Percentiles rank a stretch among this genome's conserved stretches.
These are phyloP conservation scores for Pisolithus microcarpus DNA, from an alignment of 768 basidiomycete genomes.

Conservation along the genomic window DNA sequence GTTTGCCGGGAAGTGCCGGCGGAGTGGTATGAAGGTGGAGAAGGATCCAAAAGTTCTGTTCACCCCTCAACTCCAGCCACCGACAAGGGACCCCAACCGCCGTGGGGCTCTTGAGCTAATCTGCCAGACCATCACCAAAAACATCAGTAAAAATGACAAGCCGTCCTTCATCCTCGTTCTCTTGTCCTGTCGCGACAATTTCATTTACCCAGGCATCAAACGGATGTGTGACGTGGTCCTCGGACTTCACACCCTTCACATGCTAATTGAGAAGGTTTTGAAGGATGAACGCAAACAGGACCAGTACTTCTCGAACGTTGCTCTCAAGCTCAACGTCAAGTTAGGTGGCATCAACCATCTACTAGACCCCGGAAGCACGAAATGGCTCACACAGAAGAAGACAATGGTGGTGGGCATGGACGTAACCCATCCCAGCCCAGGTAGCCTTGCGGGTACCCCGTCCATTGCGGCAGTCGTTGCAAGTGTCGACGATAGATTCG, in stretches of 20 bases:
- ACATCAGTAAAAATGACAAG: constrained; percentile 23
- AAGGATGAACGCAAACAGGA: constrained; percentile 51
- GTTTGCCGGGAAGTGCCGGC: constrained; percentile 49
- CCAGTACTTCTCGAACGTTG: constrained; percentile 78
- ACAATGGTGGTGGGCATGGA: constrained; percentile 87
- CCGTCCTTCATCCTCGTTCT: constrained; percentile 68
- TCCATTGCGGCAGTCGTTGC: constrained; percentile 82
- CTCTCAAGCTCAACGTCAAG: constrained; percentile 77
- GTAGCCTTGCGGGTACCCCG: constrained; percentile 62
- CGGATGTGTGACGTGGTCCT: constrained; percentile 64
- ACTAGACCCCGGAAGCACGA: constrained; percentile 49
- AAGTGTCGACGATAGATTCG: constrained; percentile 60
- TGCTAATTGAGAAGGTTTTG: constrained; percentile 58
- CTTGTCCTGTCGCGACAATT: constrained; percentile 60
- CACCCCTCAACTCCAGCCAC: constrained; percentile 14
- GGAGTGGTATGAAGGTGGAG: constrained; percentile 49
- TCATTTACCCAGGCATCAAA: constrained; percentile 78
- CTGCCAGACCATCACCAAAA: constrained; percentile 31
- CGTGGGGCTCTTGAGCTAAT: constrained; percentile 35
- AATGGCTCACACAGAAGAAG: constrained; percentile 56
- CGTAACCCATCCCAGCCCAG: constrained; percentile 73
- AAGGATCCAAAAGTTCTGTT: constrained; percentile 31
- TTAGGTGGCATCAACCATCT: constrained; percentile 78
- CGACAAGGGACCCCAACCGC: constrained; percentile 29
- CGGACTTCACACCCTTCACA: constrained; percentile 72